These are phyloP conservation scores for Rhizoclosmatium globosum DNA, from an alignment of 192 early-diverging fungal genomes.

Conservation along the genomic window DNA sequence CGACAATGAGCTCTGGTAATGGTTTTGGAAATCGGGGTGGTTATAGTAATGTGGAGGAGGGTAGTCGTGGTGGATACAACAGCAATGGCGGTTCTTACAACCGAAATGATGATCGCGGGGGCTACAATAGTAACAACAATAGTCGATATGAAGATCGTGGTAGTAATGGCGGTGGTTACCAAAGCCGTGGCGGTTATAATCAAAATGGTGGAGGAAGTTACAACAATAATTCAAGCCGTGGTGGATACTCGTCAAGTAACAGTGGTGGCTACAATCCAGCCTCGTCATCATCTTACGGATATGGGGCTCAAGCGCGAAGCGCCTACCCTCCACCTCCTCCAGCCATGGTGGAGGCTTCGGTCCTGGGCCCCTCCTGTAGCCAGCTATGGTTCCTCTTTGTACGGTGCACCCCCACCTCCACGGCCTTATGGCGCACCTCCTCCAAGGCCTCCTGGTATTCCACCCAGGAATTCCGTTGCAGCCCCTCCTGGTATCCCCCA, in stretches of 20 bases:
- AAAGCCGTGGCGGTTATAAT: neutral
- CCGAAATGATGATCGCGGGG: neutral
- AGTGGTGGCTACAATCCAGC: constrained; percentile 8
- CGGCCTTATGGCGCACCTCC: constrained; percentile 16
- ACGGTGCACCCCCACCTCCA: neutral
- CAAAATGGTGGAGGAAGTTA: too few relatives aligned
- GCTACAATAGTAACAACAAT: neutral
- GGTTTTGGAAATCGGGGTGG: neutral
- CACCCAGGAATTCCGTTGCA: neutral
- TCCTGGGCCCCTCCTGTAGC: neutral
- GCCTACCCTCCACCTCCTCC: neutral
- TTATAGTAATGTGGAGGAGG: constrained; percentile 17
- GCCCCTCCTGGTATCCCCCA: neutral
- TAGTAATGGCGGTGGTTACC: constrained; percentile 9
- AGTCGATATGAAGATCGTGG: neutral
- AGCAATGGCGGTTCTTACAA: neutral
- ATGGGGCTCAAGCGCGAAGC: neutral
- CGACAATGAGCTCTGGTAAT: constrained; percentile 11
- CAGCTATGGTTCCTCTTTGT: constrained; percentile 3
- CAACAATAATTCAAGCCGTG: neutral
- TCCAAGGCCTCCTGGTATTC: neutral
- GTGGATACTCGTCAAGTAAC: neutral
- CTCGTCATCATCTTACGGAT: constrained; percentile 12
- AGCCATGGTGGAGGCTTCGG: neutral
- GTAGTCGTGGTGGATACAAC: neutral